Evolutionary conservation across 176 grass and related monocot genomes (phyloP), one percentile per base, ranked within the genome.

Genomic region (Triticum urartu): DNA sequence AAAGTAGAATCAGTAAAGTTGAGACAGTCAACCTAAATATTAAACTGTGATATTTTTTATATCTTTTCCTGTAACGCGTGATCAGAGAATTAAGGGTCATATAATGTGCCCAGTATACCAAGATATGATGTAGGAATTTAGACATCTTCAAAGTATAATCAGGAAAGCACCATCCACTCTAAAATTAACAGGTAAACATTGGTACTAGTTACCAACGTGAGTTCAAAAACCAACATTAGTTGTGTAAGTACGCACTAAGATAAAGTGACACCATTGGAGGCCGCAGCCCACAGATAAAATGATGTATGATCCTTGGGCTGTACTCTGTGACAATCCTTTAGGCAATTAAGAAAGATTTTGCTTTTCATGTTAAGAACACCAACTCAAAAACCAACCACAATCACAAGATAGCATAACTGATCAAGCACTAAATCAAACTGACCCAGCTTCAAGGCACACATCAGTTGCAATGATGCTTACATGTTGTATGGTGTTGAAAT

Each of bases 401-500:
- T 60, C 3, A 59, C 32, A 65, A 59, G 14, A 69, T 26, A n/a
- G 6, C n/a, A 38, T 59, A 86, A 86, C 15, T 58, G 74, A 68
- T 60, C 22, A 68, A 78, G n/a, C 9, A 79, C 17, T 39, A 58
- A 68, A 33, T 18, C 7, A 78, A 68, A 40, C 75, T 68, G 9
- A 79, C 47, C 25, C 40, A 22, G 14, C 40, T 68, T 60, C 10
- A 40, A 68, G 30, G 15, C 20, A 68, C 34, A 68, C 39, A 52
- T 54, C 17, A 69, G 61, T 76, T 40, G 72, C 39, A 80, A 18
- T 1, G 68, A 84, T 91, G 50, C 85, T 91, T 98, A 98, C 97
- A 78, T 98, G 92, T 40, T 91, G 87, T 98, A 98, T 74, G 94
- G 92, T 79, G 94, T 95, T 38, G 87, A 90, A 87, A 98, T 91